A percentile compares a stretch with the other conserved stretches of the same genome.
Evolutionary conservation across 306 rosid genomes (phyloP).

Genomic region (Hippophae tibetana): DNA sequence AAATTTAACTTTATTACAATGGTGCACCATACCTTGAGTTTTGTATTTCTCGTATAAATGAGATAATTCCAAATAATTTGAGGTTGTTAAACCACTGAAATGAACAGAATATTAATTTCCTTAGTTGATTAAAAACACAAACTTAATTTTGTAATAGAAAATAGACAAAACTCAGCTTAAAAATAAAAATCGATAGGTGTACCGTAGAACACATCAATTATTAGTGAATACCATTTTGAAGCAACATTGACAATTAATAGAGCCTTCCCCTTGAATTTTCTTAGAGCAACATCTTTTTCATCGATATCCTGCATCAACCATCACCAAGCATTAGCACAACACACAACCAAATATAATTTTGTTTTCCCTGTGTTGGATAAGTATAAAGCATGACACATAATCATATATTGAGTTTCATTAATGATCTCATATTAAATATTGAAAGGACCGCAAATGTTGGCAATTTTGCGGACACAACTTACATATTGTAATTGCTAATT

Average conservation of each 20-base stretch:
- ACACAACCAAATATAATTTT: not conserved
- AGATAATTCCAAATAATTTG: slow-evolving; percentile 84
- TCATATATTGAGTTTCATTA: too few relatives aligned
- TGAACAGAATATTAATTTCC: slow-evolving; percentile 19
- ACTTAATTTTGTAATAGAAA: not conserved
- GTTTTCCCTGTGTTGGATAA: not conserved
- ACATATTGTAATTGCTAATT: too few relatives aligned
- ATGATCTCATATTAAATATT: too few relatives aligned
- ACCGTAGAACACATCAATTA: not conserved
- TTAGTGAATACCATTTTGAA: slow-evolving; percentile 65
- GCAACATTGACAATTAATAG: slow-evolving; percentile 94
- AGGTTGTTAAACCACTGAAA: slow-evolving; percentile 78
- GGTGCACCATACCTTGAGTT: slow-evolving; percentile 49
- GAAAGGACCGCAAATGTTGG: too few relatives aligned
- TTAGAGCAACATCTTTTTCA: slow-evolving; percentile 62
- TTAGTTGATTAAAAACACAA: slow-evolving; percentile 7
- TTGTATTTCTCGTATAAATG: slow-evolving; percentile 79
- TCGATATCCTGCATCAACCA: slow-evolving; percentile 66
- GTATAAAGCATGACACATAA: too few relatives aligned
- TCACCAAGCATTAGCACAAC: not conserved
- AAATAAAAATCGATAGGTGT: slow-evolving; percentile 5
- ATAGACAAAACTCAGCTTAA: not conserved
- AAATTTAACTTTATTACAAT: not conserved
- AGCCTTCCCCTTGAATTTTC: slow-evolving; percentile 86
- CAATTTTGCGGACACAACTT: too few relatives aligned